Percentiles rank a stretch among this genome's conserved stretches.
phyloP scores from a whole-genome alignment of 129 eudicot species.

The Lactuca sativa region DNA sequence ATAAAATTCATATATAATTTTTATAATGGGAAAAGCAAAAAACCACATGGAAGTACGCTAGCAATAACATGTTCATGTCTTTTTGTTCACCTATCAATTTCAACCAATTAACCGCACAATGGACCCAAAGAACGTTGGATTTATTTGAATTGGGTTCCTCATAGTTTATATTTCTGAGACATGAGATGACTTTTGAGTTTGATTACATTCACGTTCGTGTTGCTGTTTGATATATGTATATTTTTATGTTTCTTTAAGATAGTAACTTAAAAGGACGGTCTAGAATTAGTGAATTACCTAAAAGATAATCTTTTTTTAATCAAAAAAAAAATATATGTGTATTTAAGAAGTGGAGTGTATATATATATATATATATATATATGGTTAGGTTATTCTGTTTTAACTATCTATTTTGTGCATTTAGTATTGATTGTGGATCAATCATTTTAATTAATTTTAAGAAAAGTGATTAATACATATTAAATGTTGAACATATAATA shows the following conservation, averaged over 20 bases:
- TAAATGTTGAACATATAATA: too few species aligned
- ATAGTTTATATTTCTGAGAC: not conserved
- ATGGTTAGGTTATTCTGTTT: too few species aligned
- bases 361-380: too few species aligned
- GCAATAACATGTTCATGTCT: slow-evolving; percentile 33
- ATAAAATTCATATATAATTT: not conserved
- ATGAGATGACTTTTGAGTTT: slow-evolving; percentile 16
- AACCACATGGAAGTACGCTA: slow-evolving; percentile 27
- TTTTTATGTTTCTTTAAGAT: slow-evolving; percentile 11
- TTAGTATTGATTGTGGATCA: too few species aligned
- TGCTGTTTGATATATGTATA: not conserved
- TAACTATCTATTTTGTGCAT: too few species aligned
- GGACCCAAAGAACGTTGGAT: slow-evolving; percentile 12
- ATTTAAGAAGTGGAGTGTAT: too few species aligned
- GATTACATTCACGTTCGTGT: slow-evolving; percentile 1
- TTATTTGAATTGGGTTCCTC: slow-evolving; percentile 3
- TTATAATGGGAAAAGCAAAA: slow-evolving; percentile 16
- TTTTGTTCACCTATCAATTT: slow-evolving; percentile 24
- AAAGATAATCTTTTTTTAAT: too few species aligned
- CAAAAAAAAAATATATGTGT: too few species aligned
- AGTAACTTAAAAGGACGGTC: not conserved
- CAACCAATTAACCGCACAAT: slow-evolving; percentile 21
- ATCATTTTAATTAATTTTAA: too few species aligned
- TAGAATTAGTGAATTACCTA: not conserved
- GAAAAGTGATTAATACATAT: too few species aligned